These are phyloP conservation scores for Didymella glomerata DNA, from an alignment of 2,329 filamentous ascomycete genomes.

Conservation along the genomic window DNA sequence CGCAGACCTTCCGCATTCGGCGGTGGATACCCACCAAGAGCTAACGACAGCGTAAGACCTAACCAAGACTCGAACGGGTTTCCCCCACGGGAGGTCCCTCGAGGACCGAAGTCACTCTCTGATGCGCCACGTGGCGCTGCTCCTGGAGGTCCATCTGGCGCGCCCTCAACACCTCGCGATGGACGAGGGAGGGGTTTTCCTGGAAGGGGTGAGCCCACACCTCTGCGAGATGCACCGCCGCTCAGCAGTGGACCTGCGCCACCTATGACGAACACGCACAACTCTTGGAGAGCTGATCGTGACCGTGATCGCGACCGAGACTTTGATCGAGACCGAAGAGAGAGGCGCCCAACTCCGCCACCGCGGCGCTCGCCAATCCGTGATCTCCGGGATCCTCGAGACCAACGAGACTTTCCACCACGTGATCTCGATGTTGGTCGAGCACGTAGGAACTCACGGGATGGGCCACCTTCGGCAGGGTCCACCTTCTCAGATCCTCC, in stretches of 20 bases:
- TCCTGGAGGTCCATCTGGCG: constrained; percentile 39
- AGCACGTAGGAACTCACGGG: constrained; percentile 72
- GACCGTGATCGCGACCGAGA: constrained; percentile 64
- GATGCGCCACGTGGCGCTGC: constrained; percentile 63
- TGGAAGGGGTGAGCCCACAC: constrained; percentile 67
- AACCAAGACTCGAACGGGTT: constrained; percentile 42
- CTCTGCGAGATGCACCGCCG: constrained; percentile 65
- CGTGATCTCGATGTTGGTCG: constrained; percentile 72
- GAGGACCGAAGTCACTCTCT: constrained; percentile 80
- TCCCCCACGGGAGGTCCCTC: constrained; percentile 69
- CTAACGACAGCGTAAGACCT: constrained; percentile 47
- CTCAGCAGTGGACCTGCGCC: constrained; percentile 45
- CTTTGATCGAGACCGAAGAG: constrained; percentile 64
- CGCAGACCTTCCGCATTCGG: constrained; percentile 70
- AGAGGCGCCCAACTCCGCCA: constrained; percentile 68
- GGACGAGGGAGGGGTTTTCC: constrained; percentile 68
- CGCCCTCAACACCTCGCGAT: constrained; percentile 60
- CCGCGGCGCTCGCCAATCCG: constrained; percentile 68
- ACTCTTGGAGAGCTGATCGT: constrained; percentile 59
- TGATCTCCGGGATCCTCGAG: constrained; percentile 64
- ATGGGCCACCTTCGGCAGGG: constrained; percentile 75
- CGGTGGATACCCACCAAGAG: constrained; percentile 61
- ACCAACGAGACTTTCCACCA: constrained; percentile 68
- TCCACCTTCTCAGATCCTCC: constrained; percentile 73
- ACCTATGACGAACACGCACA: constrained; percentile 56